phyloP scores from a whole-genome alignment of 495 filamentous ascomycete genomes.

The Amniculicola lignicola region DNA sequence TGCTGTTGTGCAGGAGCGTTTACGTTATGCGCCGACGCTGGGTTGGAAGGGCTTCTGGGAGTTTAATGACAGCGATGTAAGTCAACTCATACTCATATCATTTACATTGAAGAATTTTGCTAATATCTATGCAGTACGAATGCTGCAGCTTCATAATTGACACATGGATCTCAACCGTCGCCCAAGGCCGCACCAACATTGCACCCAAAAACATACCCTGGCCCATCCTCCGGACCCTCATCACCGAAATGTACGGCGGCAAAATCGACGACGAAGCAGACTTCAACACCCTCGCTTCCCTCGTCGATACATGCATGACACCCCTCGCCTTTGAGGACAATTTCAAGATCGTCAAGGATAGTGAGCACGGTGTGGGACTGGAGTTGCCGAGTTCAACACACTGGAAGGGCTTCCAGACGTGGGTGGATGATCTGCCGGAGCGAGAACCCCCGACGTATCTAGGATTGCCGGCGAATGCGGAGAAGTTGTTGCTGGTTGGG shows the following conservation, averaged over 20 bases:
- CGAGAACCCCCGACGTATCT: constrained; percentile 94
- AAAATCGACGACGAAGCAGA: constrained; percentile 95
- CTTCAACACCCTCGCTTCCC: constrained; percentile 63
- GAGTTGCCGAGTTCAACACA: constrained; percentile 74
- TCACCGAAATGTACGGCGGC: constrained; percentile 93
- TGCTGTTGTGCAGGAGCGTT: constrained; percentile 90
- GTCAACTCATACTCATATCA: constrained; percentile 40
- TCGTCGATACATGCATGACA: constrained; percentile 76
- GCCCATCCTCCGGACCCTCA: constrained; percentile 91
- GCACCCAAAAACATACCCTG: constrained; percentile 91
- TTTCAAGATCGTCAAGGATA: constrained; percentile 76
- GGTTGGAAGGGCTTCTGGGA: constrained; percentile 99
- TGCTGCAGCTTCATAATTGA: constrained; percentile 96
- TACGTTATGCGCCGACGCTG: constrained; percentile 90
- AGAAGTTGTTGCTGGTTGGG: constrained; percentile 90
- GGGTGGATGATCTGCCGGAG: constrained; percentile 90
- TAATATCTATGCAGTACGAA: constrained; percentile 69
- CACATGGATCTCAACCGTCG: constrained; percentile 82
- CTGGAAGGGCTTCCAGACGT: constrained; percentile 81
- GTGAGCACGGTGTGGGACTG: constrained; percentile 51
- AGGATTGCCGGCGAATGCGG: constrained; percentile 92
- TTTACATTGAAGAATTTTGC: constrained; percentile 21
- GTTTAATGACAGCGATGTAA: constrained; percentile 98
- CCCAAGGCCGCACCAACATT: constrained; percentile 82
- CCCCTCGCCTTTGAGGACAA: constrained; percentile 86